Evolutionary conservation across 169 alveolate genomes (phyloP).

Genomic region (Plasmodium coatneyi): DNA sequence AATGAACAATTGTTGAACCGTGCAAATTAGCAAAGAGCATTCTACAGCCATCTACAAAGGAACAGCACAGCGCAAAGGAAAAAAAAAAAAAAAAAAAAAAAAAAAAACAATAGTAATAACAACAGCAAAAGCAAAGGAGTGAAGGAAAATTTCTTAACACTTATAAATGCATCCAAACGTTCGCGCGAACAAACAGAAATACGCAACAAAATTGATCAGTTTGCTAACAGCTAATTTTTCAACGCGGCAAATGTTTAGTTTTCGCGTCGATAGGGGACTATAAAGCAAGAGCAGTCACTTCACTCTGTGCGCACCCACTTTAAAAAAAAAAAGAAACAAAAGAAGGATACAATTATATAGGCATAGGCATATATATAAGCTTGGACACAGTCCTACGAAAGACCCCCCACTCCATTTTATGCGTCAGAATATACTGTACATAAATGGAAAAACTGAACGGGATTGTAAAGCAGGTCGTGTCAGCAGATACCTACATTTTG

Average conservation of each 20-base stretch:
- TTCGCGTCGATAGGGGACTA: background rate
- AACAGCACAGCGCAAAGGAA: background rate
- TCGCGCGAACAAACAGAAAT: background rate
- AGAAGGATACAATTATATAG: background rate
- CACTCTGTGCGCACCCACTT: background rate
- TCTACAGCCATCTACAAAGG: background rate
- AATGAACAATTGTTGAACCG: background rate
- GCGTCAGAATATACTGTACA: background rate
- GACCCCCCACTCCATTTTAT: background rate
- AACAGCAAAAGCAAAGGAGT: background rate
- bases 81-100: background rate
- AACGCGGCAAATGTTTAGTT: constrained; percentile 3
- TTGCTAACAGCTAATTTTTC: background rate
- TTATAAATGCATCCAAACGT: background rate
- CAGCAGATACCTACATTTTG: constrained; percentile 72
- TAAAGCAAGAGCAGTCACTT: background rate
- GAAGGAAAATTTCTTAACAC: background rate
- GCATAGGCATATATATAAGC: background rate
- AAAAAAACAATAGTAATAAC: background rate
- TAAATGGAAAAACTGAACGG: constrained; percentile 73
- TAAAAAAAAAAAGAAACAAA: background rate
- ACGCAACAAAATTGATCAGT: background rate
- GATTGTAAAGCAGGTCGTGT: constrained; percentile 67
- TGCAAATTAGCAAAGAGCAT: background rate
- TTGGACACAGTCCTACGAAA: background rate